Evolutionary conservation across 2,329 filamentous ascomycete genomes (phyloP), one percentile per base, ranked within the genome.

Genomic region (Aspergillus hortae): DNA sequence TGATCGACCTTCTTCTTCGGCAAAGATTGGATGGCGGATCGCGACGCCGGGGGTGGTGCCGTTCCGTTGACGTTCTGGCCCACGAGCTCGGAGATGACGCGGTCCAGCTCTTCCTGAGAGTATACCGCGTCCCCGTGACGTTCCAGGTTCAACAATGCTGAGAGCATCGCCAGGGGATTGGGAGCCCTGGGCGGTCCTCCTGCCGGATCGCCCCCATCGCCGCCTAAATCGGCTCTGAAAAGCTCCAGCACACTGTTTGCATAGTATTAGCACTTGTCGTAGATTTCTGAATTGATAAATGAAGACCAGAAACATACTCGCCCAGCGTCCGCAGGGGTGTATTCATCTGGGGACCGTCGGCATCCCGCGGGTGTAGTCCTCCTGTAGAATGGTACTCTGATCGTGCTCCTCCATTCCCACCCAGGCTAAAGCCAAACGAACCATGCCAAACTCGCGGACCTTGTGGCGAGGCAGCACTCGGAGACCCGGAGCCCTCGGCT

Each of bases 91-190:
- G 89, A 88, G 51, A 99, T 88, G 58, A 97, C 89, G 32, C 88
- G 84, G 67, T 99, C 92, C 30, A 97, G 77, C 2, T 89, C 92
- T 73, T 96, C 91, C 71, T 97, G 90, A 0, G 88, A 88, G 68
- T 92, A 95, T 1, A 96, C 92, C 6, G 86, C 89, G 69, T 97
- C 92, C 17, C 91, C 89, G 53, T 82, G 78, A 23, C 68, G 67
- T 10, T 63, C 64, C n/a, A 72, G 59, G 49, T 69, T 71, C 44
- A 77, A 55, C 7, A 77, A 44, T 21, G 64, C 62, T 6, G 67
- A 64, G 35, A 82, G 69, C 17, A 82, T 66, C 23, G 77, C 72
- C 46, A 81, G 67, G 1, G 79, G 77, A 27, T 66, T 67, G 4
- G 61, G 55, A 9, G 53, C 59, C 21, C 54, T 54, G 53, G 64